Evolutionary conservation across 768 basidiomycete genomes (phyloP), one percentile per base, ranked within the genome.

Genomic region (Termitomyces sp.): DNA sequence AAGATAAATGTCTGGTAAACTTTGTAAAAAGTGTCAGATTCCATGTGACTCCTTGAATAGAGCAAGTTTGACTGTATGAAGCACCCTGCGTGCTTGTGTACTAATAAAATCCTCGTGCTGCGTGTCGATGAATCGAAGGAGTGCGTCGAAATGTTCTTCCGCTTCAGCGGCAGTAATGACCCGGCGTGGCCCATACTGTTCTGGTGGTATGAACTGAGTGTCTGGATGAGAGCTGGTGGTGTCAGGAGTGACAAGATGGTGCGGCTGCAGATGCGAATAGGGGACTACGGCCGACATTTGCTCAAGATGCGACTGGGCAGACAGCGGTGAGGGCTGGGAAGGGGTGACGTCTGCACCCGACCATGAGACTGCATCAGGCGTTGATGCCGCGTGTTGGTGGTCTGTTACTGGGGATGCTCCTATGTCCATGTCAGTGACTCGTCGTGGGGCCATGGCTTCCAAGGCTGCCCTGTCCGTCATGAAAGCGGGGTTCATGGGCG

Each of bases 91-190:
- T 65, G 81, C 81, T 6, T 72, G 57, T 2, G 57, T 42, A 29
- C 69, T 66, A 54, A 78, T 60, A 29, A 79, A 63, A 12, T 65
- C 69, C 47, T 64, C 67, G 15, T 68, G 71, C 17, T 55, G 47
- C 37, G 68, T 68, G 68, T 86, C 82, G 63, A 87, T 69, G 62
- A 80, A 88, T 12, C 72, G 48, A 63, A 87, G 77, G 60, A 88
- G 74, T 63, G 74, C 82, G 68, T 83, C 79, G 56, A 87, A 70
- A 31, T 84, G 81, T 10, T 79, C 78, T 54, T 87, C 82, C 2
- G 81, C 86, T 54, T 85, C 81, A 0, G 71, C 67, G n/a, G 79
- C 67, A 53, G 79, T 76, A 20, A 82, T 79, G 34, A 73, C 66
- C 25, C 54, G 55, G 12, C 42, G 56, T 3, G 47, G 36, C 6